Evolutionary conservation across 441 rosid genomes (phyloP), one percentile per base, ranked within the genome.

Genomic region (Aleurites moluccanus): DNA sequence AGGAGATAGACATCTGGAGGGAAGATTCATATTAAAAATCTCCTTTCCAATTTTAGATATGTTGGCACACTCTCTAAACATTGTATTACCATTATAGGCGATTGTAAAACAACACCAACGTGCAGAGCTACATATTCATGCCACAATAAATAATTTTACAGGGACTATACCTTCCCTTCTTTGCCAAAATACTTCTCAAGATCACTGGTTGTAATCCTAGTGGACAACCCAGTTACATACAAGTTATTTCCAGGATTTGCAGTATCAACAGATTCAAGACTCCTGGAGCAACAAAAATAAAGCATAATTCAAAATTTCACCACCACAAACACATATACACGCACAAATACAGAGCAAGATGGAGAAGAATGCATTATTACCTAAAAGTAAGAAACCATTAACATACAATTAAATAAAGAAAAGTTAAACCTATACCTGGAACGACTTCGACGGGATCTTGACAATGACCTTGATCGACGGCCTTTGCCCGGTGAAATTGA

Each of bases 191-290:
- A 88, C 80, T 90, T 88, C 82, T 89, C 92, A 40, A 94, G 81
- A 72, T 94, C 97, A 67, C 84, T 80, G 76, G 83, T 83, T 0
- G 92, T 91, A 11, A 89, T 81, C 28, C 92, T 83, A 49, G 88
- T 88, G 9, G 94, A 92, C 84, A 94, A 82, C 9, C 97, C 97
- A 10, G 98, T 92, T 66, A 94, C 97, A 71, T 94, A 94, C 81
- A 94, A 77, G 80, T 90, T 90, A 80, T 94, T 90, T 40, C 97
- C 97, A 61, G 94, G 96, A 78, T 94, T 94, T 69, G 85, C 87
- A 27, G 84, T 87, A 49, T 87, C 95, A 56, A 1, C 73, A 28
- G 77, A 62, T 3, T 88, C 89, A 16, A 67, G 73, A 62, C 95
- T 92, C 92, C 97, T 90, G 74, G 16, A 62, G 77, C 61, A 64